These are phyloP conservation scores for Xylaria arbuscula DNA, from an alignment of 2,329 filamentous ascomycete genomes.

Conservation along the genomic window DNA sequence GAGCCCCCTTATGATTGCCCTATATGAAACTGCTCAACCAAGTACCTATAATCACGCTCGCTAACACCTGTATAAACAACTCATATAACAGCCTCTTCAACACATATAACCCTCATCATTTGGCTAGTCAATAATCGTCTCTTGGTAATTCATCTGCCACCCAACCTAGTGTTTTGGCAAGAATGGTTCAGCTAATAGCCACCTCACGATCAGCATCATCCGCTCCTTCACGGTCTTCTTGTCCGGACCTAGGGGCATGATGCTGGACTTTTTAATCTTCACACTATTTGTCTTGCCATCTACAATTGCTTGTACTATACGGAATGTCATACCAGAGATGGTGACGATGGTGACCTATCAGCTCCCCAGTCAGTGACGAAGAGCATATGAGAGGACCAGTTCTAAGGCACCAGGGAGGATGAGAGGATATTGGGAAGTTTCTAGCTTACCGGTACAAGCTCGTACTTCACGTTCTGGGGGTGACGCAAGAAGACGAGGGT, in stretches of 20 bases:
- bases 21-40: no score
- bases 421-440: no score
- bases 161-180: background rate
- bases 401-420: background rate
- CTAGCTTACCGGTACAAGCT: no score
- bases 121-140: no score
- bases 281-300: constrained; percentile 6
- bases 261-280: constrained; percentile 8
- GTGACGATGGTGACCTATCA: constrained; percentile 18
- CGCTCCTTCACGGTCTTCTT: background rate
- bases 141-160: no score
- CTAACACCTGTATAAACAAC: no score
- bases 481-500: background rate
- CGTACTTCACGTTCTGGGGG: no score
- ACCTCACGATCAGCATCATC: constrained; percentile 16
- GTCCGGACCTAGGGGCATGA: constrained; percentile 1
- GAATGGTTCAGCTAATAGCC: constrained; percentile 19
- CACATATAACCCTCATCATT: no score
- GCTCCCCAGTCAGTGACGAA: constrained; percentile 12
- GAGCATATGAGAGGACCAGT: background rate
- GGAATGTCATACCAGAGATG: constrained; percentile 20
- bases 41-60: no score
- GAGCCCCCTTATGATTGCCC: no score
- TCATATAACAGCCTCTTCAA: no score
- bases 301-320: constrained; percentile 14